phyloP scores from a whole-genome alignment of 2,329 filamentous ascomycete species.

The Decorospora gaudefroyi region DNA sequence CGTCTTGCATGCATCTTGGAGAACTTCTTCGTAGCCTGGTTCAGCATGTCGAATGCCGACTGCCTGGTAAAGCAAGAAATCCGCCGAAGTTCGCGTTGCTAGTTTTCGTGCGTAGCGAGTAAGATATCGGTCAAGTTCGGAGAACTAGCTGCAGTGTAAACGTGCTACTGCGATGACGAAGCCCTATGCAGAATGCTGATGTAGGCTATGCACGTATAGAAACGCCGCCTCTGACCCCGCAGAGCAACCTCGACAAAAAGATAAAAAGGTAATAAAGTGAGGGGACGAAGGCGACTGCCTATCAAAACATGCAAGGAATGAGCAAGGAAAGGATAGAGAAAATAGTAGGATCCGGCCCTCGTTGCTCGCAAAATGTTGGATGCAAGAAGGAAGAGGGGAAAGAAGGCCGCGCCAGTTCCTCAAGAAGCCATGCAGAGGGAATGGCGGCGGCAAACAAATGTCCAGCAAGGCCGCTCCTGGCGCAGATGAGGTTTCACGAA shows the following conservation, averaged over 20 bases:
- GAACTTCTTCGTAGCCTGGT: constrained; percentile 42
- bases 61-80: neutral
- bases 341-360: constrained; percentile 8
- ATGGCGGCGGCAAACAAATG: constrained; percentile 22
- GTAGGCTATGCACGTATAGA: constrained; percentile 6
- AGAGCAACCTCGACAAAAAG: constrained; percentile 14
- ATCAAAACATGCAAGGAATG: constrained; percentile 7
- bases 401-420: constrained; percentile 2
- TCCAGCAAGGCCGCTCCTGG: constrained; percentile 13
- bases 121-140: constrained; percentile 10
- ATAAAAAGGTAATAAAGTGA: constrained; percentile 17
- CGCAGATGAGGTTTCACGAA: constrained; percentile 35
- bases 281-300: constrained; percentile 27
- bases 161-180: constrained; percentile 17
- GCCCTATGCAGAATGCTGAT: constrained; percentile 1
- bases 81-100: neutral
- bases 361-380: neutral
- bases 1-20: constrained; percentile 53
- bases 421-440: constrained; percentile 26
- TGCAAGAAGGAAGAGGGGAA: constrained; percentile 1
- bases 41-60: constrained; percentile 37
- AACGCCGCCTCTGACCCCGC: constrained; percentile 25
- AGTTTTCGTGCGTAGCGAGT: constrained; percentile 1
- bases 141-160: constrained; percentile 16
- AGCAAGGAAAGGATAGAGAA: constrained; percentile 5